A percentile compares a stretch with the other conserved stretches of the same genome.
These are phyloP conservation scores for Podaxis sp. DNA, from an alignment of 768 basidiomycete species.

Conservation along the genomic window DNA sequence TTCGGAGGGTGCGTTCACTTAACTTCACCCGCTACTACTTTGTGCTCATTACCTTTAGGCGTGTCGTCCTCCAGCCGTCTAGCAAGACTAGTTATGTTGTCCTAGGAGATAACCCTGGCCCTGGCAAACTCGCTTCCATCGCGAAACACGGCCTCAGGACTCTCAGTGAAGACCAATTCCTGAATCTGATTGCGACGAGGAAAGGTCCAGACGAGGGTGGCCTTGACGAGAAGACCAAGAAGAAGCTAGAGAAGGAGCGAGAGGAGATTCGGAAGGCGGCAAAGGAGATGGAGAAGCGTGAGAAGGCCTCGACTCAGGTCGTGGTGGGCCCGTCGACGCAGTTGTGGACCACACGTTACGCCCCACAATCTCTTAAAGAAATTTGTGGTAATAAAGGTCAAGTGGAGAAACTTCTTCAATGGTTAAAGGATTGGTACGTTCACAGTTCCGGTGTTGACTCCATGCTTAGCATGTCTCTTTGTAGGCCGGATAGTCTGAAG, in stretches of 20 bases:
- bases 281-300: constrained; percentile 74
- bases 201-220: constrained; percentile 46
- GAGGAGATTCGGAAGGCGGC: constrained; percentile 71
- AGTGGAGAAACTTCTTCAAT: constrained; percentile 84
- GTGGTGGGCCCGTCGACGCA: constrained; percentile 52
- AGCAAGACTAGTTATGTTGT: constrained; percentile 89
- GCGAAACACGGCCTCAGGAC: constrained; percentile 76
- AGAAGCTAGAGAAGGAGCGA: constrained; percentile 80
- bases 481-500: constrained; percentile 73
- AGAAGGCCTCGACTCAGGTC: constrained; percentile 50
- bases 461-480: neutral
- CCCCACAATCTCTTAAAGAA: constrained; percentile 83
- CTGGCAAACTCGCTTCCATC: constrained; percentile 83
- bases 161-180: constrained; percentile 83
- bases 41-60: constrained; percentile 41
- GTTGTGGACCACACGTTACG: constrained; percentile 95
- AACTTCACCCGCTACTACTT: neutral
- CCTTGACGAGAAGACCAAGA: constrained; percentile 76
- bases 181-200: constrained; percentile 76
- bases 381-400: constrained; percentile 94
- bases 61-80: constrained; percentile 85
- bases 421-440: constrained; percentile 85
- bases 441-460: neutral
- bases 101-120: constrained; percentile 85
- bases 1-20: constrained; percentile 73